Base-by-base conservation (phyloP, 2,329 filamentous ascomycete species). In the Cercospora zeae-maydis region DNA sequence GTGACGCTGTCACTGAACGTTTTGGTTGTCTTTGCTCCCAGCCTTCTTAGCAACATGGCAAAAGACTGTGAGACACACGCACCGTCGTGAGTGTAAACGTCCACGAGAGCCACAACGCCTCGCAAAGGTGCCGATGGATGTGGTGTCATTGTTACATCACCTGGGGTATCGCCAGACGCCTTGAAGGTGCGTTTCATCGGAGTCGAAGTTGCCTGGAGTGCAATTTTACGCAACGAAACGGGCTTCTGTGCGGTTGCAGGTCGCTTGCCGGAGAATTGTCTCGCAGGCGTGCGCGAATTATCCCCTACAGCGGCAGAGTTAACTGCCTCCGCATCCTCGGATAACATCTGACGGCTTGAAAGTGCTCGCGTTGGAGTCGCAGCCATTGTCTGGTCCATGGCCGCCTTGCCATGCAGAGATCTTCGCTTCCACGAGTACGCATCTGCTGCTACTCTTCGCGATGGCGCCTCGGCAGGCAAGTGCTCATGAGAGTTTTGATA, bases 81-180 rank as follows among this genome's bases (percentile, higher is more conserved):
- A 21, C 74, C 74, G 45, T 76, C 74, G 14, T 72, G 70, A 2
- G 74, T 75, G 67, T 71, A 77, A 30, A 77, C 70, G 56, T 76
- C 74, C 10, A 76, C 74, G 33, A 76, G 67, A 24, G 74, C 73
- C 14, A 74, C 63, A 1, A 76, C 71, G 14, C 70, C 71, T 11
- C 69, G 67, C 13, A 77, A 63, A 2, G 75, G 75, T 10, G 71
- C 72, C 33, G 65, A 51, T 14, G 75, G 74, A 54, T 77, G 75
- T 27, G 75, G 75, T 2, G 75, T 77, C 72, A 76, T 73, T 5
- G 74, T 70, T 2, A 64, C 69, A 49, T 68, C 62, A 6, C 64
- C 66, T 4, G 73, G 72, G 31, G 71, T 74, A 56, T 68, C 67
- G 8, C 62, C 66, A 5, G 71, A 57, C 4, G 67, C 66, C 55